Conservation (phyloP, 805 yeast genomes). For the Nakazawaea wyomingensis region DNA sequence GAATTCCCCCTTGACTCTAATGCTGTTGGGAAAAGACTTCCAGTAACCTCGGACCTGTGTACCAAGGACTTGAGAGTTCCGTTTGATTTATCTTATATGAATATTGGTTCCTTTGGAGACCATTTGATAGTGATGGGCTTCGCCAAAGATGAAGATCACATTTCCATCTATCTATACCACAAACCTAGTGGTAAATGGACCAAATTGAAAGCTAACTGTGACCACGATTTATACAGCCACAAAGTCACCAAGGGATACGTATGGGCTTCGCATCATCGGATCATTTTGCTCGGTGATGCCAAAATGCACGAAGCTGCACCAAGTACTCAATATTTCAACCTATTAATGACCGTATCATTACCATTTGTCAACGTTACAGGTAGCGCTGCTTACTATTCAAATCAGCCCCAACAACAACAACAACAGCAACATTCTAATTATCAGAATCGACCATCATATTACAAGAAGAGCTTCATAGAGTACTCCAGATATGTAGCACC, state of each 20-base stretch:
- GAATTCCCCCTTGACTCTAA: conserved; percentile 17
- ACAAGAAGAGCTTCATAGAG: conserved; percentile 46
- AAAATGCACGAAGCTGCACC: conserved; percentile 41
- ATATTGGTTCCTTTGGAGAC: conserved; percentile 62
- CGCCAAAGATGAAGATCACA: conserved; percentile 35
- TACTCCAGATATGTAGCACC: conserved; percentile 77
- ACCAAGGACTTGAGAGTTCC: conserved; percentile 27
- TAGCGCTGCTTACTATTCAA: conserved; percentile 1
- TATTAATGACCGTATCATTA: conserved; percentile 42
- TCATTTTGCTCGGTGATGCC: conserved; percentile 52
- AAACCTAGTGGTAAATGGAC: conserved; percentile 60
- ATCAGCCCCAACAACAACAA: neutral
- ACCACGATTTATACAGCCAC: conserved; percentile 49
- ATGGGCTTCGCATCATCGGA: conserved; percentile 77
- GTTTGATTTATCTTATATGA: conserved; percentile 45
- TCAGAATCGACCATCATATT: conserved; percentile 8
- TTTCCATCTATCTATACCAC: conserved; percentile 46
- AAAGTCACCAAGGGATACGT: conserved; percentile 63
- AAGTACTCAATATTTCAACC: conserved; percentile 42
- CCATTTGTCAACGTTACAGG: conserved; percentile 46
- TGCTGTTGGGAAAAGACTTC: conserved; percentile 13
- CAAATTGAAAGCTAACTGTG: conserved; percentile 48
- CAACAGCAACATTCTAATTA: neutral
- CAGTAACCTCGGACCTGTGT: conserved; percentile 14
- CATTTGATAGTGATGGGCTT: conserved; percentile 60